Evolutionary conservation across 768 basidiomycete genomes (phyloP).

Genomic region (Paxillus rubicundulus): DNA sequence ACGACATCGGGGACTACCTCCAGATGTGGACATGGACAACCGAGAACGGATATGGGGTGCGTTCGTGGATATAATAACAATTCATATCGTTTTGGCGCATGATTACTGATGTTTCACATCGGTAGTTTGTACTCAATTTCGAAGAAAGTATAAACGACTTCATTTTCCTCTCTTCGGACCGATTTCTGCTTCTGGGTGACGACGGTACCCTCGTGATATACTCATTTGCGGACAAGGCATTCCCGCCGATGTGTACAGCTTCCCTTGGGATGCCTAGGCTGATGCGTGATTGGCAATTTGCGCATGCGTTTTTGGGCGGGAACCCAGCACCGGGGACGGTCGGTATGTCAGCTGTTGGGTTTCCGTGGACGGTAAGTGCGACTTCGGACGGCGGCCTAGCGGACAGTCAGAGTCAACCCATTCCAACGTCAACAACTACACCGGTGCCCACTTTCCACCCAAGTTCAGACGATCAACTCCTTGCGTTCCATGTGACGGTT

Average conservation of each 20-base stretch:
- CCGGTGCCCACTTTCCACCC: slow-evolving; percentile 32
- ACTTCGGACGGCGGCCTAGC: neutral
- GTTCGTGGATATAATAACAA: slow-evolving; percentile 11
- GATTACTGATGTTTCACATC: neutral
- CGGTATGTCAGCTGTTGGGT: neutral
- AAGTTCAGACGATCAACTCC: slow-evolving; percentile 46
- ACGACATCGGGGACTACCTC: slow-evolving; percentile 41
- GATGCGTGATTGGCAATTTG: slow-evolving; percentile 45
- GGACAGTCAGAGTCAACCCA: neutral
- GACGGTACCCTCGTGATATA: slow-evolving; percentile 49
- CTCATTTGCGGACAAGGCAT: slow-evolving; percentile 35
- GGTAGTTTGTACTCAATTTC: slow-evolving; percentile 42
- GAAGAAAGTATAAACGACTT: slow-evolving; percentile 51
- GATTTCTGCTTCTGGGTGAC: slow-evolving; percentile 48
- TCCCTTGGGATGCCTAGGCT: slow-evolving; percentile 45
- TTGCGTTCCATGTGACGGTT: slow-evolving; percentile 48
- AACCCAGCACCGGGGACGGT: slow-evolving; percentile 44
- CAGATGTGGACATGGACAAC: slow-evolving; percentile 52
- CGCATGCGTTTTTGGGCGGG: slow-evolving; percentile 54
- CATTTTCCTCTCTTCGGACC: slow-evolving; percentile 44
- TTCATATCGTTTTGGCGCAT: no score
- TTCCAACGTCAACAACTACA: neutral
- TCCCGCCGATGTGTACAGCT: slow-evolving; percentile 34
- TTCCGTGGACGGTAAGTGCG: neutral
- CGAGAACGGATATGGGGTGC: slow-evolving; percentile 36